Percentiles rank a stretch among this genome's conserved stretches.
phyloP scores from a whole-genome alignment of 2,329 filamentous ascomycete genomes.

The Stachybotrys chlorohalonatus region DNA sequence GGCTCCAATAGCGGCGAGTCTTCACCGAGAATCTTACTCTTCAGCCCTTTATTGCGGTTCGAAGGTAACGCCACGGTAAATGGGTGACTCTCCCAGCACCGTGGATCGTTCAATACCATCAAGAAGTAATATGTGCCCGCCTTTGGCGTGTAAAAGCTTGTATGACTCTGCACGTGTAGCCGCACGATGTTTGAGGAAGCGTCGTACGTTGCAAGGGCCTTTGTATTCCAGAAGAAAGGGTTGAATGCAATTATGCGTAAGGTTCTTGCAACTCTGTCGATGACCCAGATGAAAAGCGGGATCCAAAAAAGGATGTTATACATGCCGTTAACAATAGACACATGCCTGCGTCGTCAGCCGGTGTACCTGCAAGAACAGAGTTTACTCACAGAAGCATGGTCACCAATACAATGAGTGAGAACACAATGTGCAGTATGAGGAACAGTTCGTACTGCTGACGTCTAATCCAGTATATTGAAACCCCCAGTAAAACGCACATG shows the following conservation, averaged over 20 bases:
- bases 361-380: too few species aligned
- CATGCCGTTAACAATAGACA: constrained; percentile 41
- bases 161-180: constrained; percentile 25
- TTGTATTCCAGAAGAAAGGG: constrained; percentile 24
- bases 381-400: constrained; percentile 40
- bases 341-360: constrained; percentile 24
- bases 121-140: constrained; percentile 38
- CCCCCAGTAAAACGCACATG: constrained; percentile 34
- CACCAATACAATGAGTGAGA: constrained; percentile 39
- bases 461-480: constrained; percentile 43
- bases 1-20: constrained; percentile 21
- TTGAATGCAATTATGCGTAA: constrained; percentile 32
- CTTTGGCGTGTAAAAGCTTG: constrained; percentile 20
- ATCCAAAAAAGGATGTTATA: constrained; percentile 42
- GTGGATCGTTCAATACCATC: constrained; percentile 27
- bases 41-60: constrained; percentile 6
- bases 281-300: constrained; percentile 37
- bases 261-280: constrained; percentile 37
- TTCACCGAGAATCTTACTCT: constrained; percentile 15
- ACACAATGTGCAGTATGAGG: constrained; percentile 37
- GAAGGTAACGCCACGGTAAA: constrained; percentile 32
- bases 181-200: constrained; percentile 30
- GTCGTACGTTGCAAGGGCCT: constrained; percentile 24
- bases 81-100: constrained; percentile 40
- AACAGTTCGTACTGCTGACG: constrained; percentile 44